Evolutionary conservation across 148 eudicot genomes (phyloP), one percentile per base, ranked within the genome.

Genomic region (Rhododendron kiyosumense): DNA sequence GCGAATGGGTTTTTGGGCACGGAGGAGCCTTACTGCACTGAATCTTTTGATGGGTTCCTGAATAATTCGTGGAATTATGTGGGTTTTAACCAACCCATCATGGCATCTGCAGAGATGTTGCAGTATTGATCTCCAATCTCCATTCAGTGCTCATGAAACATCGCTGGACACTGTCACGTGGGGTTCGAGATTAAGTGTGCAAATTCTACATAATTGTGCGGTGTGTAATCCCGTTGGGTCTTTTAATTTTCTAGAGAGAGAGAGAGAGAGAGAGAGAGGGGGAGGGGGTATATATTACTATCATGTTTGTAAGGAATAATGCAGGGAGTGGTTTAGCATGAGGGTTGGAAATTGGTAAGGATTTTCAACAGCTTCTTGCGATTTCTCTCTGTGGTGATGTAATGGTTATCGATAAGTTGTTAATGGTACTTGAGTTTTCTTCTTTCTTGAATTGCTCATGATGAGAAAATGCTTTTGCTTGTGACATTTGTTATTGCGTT

Each of bases 31-130:
- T 51, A 41, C 79, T 7, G 48, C 12, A 38, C 1, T 7, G 45
- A 34, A 8, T 9, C 10, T 22, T 1, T 17, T 22, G 79, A 36
- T 38, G 48, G 79, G 79, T 36, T 36, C 9, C 49, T 2, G 24
- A 41, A 9, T 76, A 20, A 76, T 20, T 76, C 79, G 5, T 76
- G 79, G 79, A 76, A 76, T 41, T 76, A 7, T 36, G 38, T 38
- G 48, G 17, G 17, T 38, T 7, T 20, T 10, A 76, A 76, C 13
- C 48, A 76, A 38, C 79, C 79, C 79, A 20, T 38, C 48, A 38
- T 38, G 49, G 46, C 79, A 6, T 76, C 79, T 76, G 26, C 79
- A 32, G 49, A 92, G 67, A 86, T 88, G 90, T 88, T 91, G 78
- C 91, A 89, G 84, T 90, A 87, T 52, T 90, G 86, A 86, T 83